Percentiles rank a stretch among this genome's conserved stretches.
phyloP scores from a whole-genome alignment of 257 asterid genomes.

The Verbascum thapsus region DNA sequence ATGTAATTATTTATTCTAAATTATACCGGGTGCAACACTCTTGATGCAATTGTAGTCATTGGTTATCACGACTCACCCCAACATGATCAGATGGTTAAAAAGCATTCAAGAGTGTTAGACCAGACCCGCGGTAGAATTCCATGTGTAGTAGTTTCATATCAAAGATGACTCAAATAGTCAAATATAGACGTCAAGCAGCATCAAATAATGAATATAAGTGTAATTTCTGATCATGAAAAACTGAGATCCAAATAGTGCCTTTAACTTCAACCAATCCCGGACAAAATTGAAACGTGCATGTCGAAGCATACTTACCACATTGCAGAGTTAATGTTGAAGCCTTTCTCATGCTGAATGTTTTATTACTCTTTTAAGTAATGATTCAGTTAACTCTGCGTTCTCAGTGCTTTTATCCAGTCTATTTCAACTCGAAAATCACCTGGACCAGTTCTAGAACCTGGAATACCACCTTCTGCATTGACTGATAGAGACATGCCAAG shows the following conservation, averaged over 20 bases:
- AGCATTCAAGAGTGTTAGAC: too few species aligned
- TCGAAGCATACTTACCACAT: not conserved
- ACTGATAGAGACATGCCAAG: slow-evolving; percentile 83
- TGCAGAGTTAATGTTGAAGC: slow-evolving; percentile 1
- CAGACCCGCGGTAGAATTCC: too few species aligned
- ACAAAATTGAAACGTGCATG: slow-evolving; percentile 13
- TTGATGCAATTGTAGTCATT: too few species aligned
- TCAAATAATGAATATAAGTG: not conserved
- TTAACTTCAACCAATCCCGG: slow-evolving; percentile 7
- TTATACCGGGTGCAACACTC: too few species aligned
- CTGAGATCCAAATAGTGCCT: not conserved
- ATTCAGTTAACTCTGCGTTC: slow-evolving; percentile 41
- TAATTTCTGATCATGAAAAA: not conserved
- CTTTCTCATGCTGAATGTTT: not conserved
- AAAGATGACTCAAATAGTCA: not conserved
- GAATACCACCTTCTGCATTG: slow-evolving; percentile 82
- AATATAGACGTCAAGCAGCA: not conserved
- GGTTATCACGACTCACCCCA: too few species aligned
- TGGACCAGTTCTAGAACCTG: slow-evolving; percentile 72
- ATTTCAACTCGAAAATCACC: slow-evolving; percentile 80
- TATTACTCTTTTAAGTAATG: not conserved
- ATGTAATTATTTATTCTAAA: too few species aligned
- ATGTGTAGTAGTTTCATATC: too few species aligned
- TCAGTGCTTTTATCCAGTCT: slow-evolving; percentile 92
- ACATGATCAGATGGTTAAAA: too few species aligned